Percentiles rank a stretch among this genome's conserved stretches.
phyloP scores from a whole-genome alignment of 805 yeast genomes.

The Brettanomyces custersianus region DNA sequence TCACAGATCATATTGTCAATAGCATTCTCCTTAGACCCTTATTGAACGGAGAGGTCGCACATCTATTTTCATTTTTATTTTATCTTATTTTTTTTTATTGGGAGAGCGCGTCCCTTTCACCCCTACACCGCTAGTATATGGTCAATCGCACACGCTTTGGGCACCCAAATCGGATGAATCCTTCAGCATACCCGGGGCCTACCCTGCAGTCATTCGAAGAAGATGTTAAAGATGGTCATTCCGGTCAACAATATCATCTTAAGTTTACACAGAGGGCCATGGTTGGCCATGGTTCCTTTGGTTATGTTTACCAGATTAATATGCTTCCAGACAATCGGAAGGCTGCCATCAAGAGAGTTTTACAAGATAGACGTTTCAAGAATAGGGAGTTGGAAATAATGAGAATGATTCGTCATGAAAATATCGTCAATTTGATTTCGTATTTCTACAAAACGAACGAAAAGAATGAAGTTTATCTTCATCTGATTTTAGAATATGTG shows the following conservation, averaged over 20 bases:
- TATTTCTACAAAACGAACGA: constrained; percentile 62
- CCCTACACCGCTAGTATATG: too few relatives aligned
- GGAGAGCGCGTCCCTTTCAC: too few relatives aligned
- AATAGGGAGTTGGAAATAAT: constrained; percentile 93
- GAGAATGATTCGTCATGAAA: constrained; percentile 80
- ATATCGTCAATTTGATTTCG: constrained; percentile 80
- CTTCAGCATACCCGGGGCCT: constrained; percentile 1
- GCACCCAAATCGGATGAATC: not conserved
- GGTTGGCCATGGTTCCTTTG: constrained; percentile 99
- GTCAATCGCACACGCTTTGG: too few relatives aligned
- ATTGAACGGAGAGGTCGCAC: not conserved
- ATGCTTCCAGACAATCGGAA: constrained; percentile 64
- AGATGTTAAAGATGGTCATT: constrained; percentile 62
- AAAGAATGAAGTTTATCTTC: constrained; percentile 76
- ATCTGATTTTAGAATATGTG: constrained; percentile 81
- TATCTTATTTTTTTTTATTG: too few relatives aligned
- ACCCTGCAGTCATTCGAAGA: constrained; percentile 35
- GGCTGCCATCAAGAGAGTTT: constrained; percentile 92
- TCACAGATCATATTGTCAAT: too few relatives aligned
- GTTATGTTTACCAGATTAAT: constrained; percentile 88
- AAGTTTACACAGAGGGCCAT: constrained; percentile 77
- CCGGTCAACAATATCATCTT: constrained; percentile 52
- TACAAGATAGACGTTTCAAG: constrained; percentile 90
- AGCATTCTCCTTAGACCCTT: not conserved
- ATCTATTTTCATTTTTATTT: not conserved